Evolutionary conservation across 192 early-diverging fungal species (phyloP).

Genomic region (Coemansia aciculifera): DNA sequence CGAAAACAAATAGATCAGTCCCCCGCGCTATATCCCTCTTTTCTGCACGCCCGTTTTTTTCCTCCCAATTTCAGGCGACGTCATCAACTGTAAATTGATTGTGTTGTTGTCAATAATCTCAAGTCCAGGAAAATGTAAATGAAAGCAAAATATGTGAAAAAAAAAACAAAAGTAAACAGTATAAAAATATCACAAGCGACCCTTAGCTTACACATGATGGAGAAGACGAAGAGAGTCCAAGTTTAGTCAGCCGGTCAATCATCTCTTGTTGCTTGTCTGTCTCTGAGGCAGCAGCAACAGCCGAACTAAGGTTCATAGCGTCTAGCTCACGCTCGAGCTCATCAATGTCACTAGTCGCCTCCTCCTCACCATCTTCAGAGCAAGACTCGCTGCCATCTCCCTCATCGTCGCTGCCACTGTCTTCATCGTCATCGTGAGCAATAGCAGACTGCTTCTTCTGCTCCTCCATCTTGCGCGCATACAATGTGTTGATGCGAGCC

Average conservation of each 20-base stretch:
- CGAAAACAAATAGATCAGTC: not conserved
- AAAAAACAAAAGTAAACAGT: not conserved
- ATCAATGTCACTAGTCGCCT: constrained; percentile 27
- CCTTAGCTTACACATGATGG: constrained; percentile 9
- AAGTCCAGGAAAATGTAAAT: not conserved
- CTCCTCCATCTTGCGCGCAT: constrained; percentile 35
- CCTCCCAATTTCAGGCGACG: not conserved
- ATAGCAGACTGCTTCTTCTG: constrained; percentile 13
- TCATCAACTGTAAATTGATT: not conserved
- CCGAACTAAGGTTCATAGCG: constrained; percentile 33
- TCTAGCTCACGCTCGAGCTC: constrained; percentile 49
- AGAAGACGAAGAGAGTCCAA: constrained; percentile 35
- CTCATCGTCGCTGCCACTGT: constrained; percentile 4
- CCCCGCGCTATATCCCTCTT: not conserved
- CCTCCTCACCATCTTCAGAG: not conserved
- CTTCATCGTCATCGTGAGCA: not conserved
- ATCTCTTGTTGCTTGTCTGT: constrained; percentile 26
- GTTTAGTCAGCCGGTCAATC: constrained; percentile 37
- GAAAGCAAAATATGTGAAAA: not conserved
- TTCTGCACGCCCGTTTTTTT: not conserved
- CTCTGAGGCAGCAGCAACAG: not conserved
- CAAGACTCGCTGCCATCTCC: not conserved
- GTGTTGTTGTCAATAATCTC: not conserved
- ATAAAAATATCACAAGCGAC: not conserved
- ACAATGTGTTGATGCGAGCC: constrained; percentile 47